Evolutionary conservation across 78 protist species (phyloP), one percentile per base, ranked within the genome.

Genomic region (Chrysochromulina parva): DNA sequence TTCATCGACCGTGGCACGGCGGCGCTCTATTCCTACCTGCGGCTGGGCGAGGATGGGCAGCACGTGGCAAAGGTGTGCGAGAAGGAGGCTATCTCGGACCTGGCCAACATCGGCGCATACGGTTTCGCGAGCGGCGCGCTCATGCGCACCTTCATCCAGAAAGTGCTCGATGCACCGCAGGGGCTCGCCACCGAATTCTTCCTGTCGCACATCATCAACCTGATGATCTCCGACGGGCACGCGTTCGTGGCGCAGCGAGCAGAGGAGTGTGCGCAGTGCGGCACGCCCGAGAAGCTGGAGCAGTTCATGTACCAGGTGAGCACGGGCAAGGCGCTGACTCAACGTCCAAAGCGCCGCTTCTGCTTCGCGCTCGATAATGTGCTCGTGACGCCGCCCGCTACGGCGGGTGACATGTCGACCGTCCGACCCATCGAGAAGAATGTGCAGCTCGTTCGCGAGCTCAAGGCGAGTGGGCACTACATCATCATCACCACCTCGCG

Each of bases 291-390:
- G 13, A 16, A 50, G 55, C 55, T 74, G 57, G 52, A 38, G 19
- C 58, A 7, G 58, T 74, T 74, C 84, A 74, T 74, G 9, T 55
- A 4, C 28, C 1, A 0, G 22, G 84, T 74, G 22, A 10, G 58
- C 58, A 3, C 58, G 38, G 78, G 78, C 50, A 9, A 5, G 48
- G 78, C 78, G 78, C 50, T 69, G 24, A 16, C 14, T 19, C 4
- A 2, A 6, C 11, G 62, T 58, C 62, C 62, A 6, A 47, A 50
- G n/a, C 57, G 54, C 10, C 84, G 84, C 58, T 74, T 74, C 84
- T 74, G 84, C 84, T 74, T 74, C 84, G 84, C 54, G 52, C 55
- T 74, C 24, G 84, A 74, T 57, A 26, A 74, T n/a, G 54, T 48
- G 53, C 57, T 74, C 19, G 84, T 74, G 38, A 74, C 57, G 5